Base-by-base conservation (phyloP, 2,329 filamentous ascomycete species). In the Cyanodermella asteris region DNA sequence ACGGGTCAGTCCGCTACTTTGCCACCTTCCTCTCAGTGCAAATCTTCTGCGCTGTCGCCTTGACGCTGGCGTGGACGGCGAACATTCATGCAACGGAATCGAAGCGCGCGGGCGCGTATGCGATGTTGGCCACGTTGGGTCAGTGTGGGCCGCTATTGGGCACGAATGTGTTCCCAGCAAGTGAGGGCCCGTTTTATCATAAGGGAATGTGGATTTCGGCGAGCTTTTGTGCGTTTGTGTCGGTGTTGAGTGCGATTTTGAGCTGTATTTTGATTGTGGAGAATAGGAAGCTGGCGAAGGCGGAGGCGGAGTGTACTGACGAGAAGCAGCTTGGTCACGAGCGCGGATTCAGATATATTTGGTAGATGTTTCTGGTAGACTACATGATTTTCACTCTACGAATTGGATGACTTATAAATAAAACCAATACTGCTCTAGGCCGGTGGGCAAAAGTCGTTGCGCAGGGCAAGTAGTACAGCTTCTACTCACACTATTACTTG, bases 81-180 rank as follows among this genome's bases (percentile, higher is more conserved):
- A 68, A 75, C 41, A 76, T 76, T 41, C 69, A 75, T 42, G 70
- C 70, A 10, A 64, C 54, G 19, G 69, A 73, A 38, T 70, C 67
- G 3, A 66, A 72, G 22, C 59, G 26, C 16, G 26, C 23, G 6
- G 20, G 14, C 8, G 27, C 23, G 3, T 13, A 26, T 8, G 18
- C 26, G 17, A n/a, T 29, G 3, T 18, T 29, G 12, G 26, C 22
- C 15, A 19, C 26, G 9, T 13, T 29, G 13, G 27, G 27, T 12
- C 27, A 29, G 14, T 29, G 27, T 22, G 26, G 22, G 66, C 65
- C 68, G 2, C 45, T 72, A 9, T 42, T 73, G 5, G 70, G 69
- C 4, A 73, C 68, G 3, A 59, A 67, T 23, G 37, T 73, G 6
- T 76, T 72, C 34, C 69, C 68, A 0, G 38, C 43, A 9, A 39